Evolutionary conservation across 139 green algal species (phyloP).

Genomic region (Auxenochlorella pyrenoidosa): DNA sequence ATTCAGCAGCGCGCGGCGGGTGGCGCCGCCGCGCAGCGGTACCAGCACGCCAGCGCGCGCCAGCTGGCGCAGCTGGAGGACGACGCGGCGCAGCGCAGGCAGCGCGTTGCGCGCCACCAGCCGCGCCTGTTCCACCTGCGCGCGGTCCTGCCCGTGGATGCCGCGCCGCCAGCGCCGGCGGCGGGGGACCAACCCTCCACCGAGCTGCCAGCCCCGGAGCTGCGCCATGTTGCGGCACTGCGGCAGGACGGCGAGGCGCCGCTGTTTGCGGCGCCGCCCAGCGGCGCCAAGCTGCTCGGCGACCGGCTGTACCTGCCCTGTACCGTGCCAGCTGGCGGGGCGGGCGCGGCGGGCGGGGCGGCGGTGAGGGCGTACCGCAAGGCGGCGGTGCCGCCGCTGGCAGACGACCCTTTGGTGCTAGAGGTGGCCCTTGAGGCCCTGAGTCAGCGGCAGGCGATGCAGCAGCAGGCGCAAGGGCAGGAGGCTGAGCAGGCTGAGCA

Average conservation of each 20-base stretch:
- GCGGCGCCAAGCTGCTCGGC: not conserved
- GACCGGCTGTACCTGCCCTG: conserved; percentile 23
- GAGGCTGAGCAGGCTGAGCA: not conserved
- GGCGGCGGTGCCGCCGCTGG: not conserved
- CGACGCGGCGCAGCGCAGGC: not conserved
- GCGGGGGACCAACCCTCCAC: not conserved
- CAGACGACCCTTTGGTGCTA: not conserved
- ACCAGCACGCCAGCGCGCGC: conserved; percentile 28
- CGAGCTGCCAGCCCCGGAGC: not conserved
- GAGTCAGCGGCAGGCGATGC: not conserved
- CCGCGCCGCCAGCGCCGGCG: not conserved
- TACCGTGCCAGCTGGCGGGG: not conserved
- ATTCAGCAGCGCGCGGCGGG: not conserved
- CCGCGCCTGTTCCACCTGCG: conserved; percentile 1
- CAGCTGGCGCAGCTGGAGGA: conserved; percentile 45
- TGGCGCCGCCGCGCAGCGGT: not conserved
- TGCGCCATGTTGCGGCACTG: not conserved
- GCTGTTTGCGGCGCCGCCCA: not conserved
- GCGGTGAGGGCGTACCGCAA: conserved; percentile 13
- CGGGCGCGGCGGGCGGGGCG: not conserved
- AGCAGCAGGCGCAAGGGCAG: not conserved
- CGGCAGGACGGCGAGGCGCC: not conserved
- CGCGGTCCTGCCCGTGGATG: not conserved
- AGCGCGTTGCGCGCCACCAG: not conserved
- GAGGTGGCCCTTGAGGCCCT: not conserved